Percentiles rank a stretch among this genome's conserved stretches.
phyloP scores from a whole-genome alignment of 495 filamentous ascomycete species.

The Penicillium mononematosum region DNA sequence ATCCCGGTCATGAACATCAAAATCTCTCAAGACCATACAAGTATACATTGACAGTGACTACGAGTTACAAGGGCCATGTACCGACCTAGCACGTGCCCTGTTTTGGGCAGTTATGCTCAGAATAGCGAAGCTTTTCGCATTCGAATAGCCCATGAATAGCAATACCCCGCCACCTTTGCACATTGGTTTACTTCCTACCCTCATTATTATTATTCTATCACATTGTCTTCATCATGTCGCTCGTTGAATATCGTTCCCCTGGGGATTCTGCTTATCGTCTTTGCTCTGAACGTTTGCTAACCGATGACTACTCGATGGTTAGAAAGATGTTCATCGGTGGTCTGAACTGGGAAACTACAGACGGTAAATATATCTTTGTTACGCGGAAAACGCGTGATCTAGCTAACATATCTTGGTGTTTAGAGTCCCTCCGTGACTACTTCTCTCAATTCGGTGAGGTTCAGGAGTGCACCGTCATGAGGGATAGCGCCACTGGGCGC shows the following conservation, averaged over 20 bases:
- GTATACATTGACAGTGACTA: conserved; percentile 4
- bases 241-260: neutral
- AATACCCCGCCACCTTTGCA: conserved; percentile 18
- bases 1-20: conserved; percentile 9
- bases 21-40: neutral
- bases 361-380: conserved; percentile 61
- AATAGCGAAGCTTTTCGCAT: neutral
- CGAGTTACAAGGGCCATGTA: conserved; percentile 1
- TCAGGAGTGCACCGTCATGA: conserved; percentile 96
- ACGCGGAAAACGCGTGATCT: conserved; percentile 1
- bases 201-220: neutral
- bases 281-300: neutral
- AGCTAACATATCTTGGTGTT: conserved; percentile 9
- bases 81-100: neutral
- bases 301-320: conserved; percentile 25
- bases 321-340: conserved; percentile 99
- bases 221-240: neutral
- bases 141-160: conserved; percentile 24
- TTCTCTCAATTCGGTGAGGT: conserved; percentile 99
- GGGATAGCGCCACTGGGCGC: conserved; percentile 88
- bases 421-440: conserved; percentile 97
- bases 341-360: conserved; percentile 98
- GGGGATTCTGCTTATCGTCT: neutral
- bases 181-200: neutral
- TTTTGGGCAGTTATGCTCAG: neutral